Evolutionary conservation across 495 filamentous ascomycete species (phyloP).

Genomic region (Trichoderma orchidacearum): DNA sequence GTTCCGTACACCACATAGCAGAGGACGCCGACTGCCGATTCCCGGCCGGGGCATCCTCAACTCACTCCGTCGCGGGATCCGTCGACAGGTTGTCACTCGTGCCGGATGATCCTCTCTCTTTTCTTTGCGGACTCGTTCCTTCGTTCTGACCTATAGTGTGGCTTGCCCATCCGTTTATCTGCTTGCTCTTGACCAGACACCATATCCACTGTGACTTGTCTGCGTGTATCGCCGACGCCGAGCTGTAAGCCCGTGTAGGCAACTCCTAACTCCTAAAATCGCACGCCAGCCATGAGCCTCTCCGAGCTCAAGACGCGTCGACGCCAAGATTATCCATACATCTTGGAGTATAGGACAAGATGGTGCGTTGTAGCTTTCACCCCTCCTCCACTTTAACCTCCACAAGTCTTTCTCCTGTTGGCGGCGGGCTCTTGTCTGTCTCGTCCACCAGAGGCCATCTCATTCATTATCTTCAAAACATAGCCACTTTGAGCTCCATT

Average conservation of each 20-base stretch:
- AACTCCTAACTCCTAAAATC: not conserved
- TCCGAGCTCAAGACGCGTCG: constrained; percentile 45
- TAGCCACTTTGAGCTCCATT: no score
- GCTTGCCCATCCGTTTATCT: not conserved
- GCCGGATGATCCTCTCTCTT: no score
- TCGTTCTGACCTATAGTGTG: not conserved
- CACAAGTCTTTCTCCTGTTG: not conserved
- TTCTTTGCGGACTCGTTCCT: no score
- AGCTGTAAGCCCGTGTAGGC: not conserved
- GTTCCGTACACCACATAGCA: no score
- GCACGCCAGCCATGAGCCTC: not conserved
- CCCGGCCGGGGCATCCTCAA: not conserved
- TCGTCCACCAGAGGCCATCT: no score
- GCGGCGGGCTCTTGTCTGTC: no score
- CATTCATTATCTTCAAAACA: not conserved
- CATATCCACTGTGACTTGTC: no score
- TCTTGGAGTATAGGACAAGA: constrained; percentile 74
- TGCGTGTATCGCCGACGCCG: no score
- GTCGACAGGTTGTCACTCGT: not conserved
- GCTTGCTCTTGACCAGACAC: no score
- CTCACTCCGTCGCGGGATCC: not conserved
- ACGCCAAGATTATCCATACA: constrained; percentile 62
- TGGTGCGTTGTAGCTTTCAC: constrained; percentile 40
- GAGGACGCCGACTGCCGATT: no score
- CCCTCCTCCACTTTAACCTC: not conserved